phyloP scores from a whole-genome alignment of 2,329 filamentous ascomycete genomes.

The Paraphoma chrysanthemicola region DNA sequence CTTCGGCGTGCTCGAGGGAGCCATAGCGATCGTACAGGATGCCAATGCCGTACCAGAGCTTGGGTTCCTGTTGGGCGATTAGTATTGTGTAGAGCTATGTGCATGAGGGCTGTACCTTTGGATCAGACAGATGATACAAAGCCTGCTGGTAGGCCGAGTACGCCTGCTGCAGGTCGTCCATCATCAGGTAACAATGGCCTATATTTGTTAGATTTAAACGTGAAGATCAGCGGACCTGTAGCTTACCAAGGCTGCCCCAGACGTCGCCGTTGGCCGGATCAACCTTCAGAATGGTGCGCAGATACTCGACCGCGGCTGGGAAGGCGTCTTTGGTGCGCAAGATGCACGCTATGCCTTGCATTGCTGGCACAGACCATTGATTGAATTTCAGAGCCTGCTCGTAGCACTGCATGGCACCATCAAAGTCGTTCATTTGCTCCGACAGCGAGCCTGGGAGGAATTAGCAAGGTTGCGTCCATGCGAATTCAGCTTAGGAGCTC shows the following conservation, averaged over 20 bases:
- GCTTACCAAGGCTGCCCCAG: slow-evolving; percentile 89
- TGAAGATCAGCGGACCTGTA: slow-evolving; percentile 4
- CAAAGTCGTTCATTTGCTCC: slow-evolving; percentile 85
- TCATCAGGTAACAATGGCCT: slow-evolving; percentile 99
- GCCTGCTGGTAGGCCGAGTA: slow-evolving; percentile 97
- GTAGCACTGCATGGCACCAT: slow-evolving; percentile 89
- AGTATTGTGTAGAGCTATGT: slow-evolving; percentile 1
- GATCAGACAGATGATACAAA: slow-evolving; percentile 88
- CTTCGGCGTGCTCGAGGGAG: slow-evolving; percentile 94
- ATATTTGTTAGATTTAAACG: slow-evolving; percentile 18
- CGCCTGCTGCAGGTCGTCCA: slow-evolving; percentile 95
- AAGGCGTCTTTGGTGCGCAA: slow-evolving; percentile 92
- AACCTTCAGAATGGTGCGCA: slow-evolving; percentile 88
- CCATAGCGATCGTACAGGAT: slow-evolving; percentile 97
- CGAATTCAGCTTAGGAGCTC: no score
- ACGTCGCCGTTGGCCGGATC: slow-evolving; percentile 91
- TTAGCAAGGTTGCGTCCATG: slow-evolving; percentile 9
- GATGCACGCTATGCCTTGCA: slow-evolving; percentile 93
- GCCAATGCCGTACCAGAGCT: slow-evolving; percentile 98
- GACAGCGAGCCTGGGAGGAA: slow-evolving; percentile 73
- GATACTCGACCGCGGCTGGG: slow-evolving; percentile 89
- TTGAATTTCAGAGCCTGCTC: slow-evolving; percentile 90
- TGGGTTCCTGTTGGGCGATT: slow-evolving; percentile 72
- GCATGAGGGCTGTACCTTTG: slow-evolving; percentile 69
- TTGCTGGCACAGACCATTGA: slow-evolving; percentile 83